Conservation (phyloP, 345 rosid species). For the Pelargonium nanum region DNA sequence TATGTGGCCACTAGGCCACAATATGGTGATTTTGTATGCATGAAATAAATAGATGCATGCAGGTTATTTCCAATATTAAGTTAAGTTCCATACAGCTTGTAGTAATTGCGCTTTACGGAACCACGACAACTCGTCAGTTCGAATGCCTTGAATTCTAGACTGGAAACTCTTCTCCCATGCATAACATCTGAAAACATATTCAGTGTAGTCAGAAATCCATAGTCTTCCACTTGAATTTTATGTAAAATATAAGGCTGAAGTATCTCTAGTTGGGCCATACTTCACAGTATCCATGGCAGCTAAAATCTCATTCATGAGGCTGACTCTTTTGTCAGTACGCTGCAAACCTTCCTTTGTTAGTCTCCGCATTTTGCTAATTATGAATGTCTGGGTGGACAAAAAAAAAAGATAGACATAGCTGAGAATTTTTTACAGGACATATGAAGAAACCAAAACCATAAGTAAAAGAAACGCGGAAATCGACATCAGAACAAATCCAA, state of each 20-base stretch:
- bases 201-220: slow-evolving; percentile 5
- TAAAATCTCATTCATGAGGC: slow-evolving; percentile 83
- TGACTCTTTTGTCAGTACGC: slow-evolving; percentile 88
- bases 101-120: slow-evolving; percentile 73
- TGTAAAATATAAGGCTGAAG: no score
- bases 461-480: not conserved
- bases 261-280: slow-evolving; percentile 27
- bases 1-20: not conserved
- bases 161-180: slow-evolving; percentile 97
- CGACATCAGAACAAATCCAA: not conserved
- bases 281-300: slow-evolving; percentile 93
- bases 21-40: not conserved
- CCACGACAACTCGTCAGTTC: slow-evolving; percentile 81
- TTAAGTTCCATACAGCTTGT: slow-evolving; percentile 50
- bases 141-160: slow-evolving; percentile 51
- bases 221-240: slow-evolving; percentile 9
- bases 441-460: not conserved
- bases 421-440: not conserved
- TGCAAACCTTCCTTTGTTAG: slow-evolving; percentile 84
- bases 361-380: slow-evolving; percentile 83
- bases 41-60: not conserved
- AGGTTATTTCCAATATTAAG: not conserved
- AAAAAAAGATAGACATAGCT: slow-evolving; percentile 7
- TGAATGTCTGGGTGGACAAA: slow-evolving; percentile 43
- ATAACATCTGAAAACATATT: slow-evolving; percentile 52